phyloP scores from a whole-genome alignment of 331 rosid genomes.

The Malus hybrid region DNA sequence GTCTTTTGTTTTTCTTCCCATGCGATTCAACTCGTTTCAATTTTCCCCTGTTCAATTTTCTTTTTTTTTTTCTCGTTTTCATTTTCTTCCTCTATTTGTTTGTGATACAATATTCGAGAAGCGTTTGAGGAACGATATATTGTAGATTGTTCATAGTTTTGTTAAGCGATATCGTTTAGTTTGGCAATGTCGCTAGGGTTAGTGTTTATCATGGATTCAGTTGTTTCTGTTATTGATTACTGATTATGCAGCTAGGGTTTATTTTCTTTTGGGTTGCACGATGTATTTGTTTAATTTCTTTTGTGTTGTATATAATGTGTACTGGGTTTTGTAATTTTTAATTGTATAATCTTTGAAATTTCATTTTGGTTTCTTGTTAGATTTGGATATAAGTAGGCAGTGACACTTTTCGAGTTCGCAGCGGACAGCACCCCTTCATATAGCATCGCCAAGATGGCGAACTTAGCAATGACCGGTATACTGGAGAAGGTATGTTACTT shows the following conservation, averaged over 20 bases:
- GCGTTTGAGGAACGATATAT: neutral
- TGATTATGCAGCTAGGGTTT: neutral
- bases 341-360: neutral
- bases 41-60: neutral
- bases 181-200: constrained; percentile 6
- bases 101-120: neutral
- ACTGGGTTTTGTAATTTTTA: neutral
- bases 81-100: neutral
- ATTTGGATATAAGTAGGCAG: neutral
- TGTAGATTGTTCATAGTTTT: neutral
- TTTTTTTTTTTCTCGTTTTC: neutral
- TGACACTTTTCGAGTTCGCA: neutral
- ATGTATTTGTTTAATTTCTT: neutral
- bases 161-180: neutral
- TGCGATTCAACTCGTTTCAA: neutral
- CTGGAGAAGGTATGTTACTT: constrained; percentile 41
- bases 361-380: neutral
- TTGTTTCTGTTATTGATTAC: neutral
- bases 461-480: constrained; percentile 40
- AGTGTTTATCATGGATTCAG: neutral
- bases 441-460: constrained; percentile 27
- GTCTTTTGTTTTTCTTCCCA: neutral
- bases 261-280: neutral
- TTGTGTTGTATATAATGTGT: neutral
- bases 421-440: neutral